Base-by-base conservation (phyloP, 1,284 basidiomycete genomes). In the Boletellus dicymbophilus region DNA sequence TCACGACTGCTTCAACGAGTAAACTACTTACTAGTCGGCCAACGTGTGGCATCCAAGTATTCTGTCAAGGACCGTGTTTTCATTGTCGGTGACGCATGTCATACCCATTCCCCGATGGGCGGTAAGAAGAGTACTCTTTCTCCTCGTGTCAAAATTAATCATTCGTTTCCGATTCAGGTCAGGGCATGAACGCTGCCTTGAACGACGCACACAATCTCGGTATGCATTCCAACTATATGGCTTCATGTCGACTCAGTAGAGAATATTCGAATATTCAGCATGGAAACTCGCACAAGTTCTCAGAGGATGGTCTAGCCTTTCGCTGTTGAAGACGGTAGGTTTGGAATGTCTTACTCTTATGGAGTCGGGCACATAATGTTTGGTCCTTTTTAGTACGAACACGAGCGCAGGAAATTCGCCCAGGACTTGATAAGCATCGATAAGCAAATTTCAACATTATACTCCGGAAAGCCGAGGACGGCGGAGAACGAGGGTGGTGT, bases 391-490 rank as follows among this genome's bases (percentile, higher is more conserved):
- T 42, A 90, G 81, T 90, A 91, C 61, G 84, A 89, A 61, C 66
- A 76, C 37, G 90, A 92, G 61, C 77, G 90, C 36, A 76, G 81
- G 39, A 80, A 82, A 65, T 92, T 85, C 57, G 90, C 88, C 0
- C 81, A 88, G 65, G 87, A 93, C 57, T 76, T 95, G 47, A 93
- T 94, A 58, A 66, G 80, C 50, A 92, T 93, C 58, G 92, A 95
- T 68, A 84, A 83, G 65, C 71, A 85, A 57, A 91, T 85, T 62
- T 79, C 88, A 2, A 75, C 79, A 12, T 70, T 93, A 21, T 92
- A 93, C 68, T 90, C 88, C 16, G 85, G 82, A 39, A 91, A 90
- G 68, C 84, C 88, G 9, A 74, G 76, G 28, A 82, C 80, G 10
- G 72, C 75, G 30, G 72, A 77, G 1, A 73, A 79, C 58, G 63